Conservation (phyloP, 306 rosid species). For the Ammopiptanthus mongolicus region DNA sequence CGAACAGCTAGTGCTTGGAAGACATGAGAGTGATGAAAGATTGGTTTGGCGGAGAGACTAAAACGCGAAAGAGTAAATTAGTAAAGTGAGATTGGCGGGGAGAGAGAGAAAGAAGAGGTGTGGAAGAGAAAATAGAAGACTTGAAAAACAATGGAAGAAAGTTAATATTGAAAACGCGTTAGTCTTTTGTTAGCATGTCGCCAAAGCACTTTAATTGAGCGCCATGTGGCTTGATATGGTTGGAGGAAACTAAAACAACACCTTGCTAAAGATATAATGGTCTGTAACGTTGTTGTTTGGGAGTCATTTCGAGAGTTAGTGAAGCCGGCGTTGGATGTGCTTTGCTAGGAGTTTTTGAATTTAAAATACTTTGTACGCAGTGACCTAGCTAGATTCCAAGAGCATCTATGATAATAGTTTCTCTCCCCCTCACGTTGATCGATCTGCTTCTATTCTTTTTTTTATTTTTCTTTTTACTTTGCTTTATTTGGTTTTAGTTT, state of each 20-base stretch:
- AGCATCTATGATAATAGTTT: too few relatives aligned
- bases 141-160: background rate
- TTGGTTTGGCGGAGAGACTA: too few relatives aligned
- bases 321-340: constrained; percentile 9
- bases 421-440: too few relatives aligned
- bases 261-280: background rate
- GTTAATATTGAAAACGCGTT: constrained; percentile 53
- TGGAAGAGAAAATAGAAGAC: background rate
- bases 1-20: too few relatives aligned
- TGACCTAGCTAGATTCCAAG: background rate
- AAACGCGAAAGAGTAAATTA: too few relatives aligned
- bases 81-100: too few relatives aligned
- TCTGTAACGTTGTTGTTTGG: background rate
- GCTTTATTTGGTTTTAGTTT: too few relatives aligned
- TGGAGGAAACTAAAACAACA: constrained; percentile 28
- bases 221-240: constrained; percentile 24
- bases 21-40: too few relatives aligned
- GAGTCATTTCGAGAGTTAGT: background rate
- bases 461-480: too few relatives aligned
- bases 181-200: constrained; percentile 37
- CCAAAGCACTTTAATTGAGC: background rate
- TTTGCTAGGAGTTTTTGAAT: background rate
- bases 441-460: too few relatives aligned
- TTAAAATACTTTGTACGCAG: background rate
- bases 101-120: background rate